phyloP scores from a whole-genome alignment of 495 filamentous ascomycete species.

The Echria macrotheca region DNA sequence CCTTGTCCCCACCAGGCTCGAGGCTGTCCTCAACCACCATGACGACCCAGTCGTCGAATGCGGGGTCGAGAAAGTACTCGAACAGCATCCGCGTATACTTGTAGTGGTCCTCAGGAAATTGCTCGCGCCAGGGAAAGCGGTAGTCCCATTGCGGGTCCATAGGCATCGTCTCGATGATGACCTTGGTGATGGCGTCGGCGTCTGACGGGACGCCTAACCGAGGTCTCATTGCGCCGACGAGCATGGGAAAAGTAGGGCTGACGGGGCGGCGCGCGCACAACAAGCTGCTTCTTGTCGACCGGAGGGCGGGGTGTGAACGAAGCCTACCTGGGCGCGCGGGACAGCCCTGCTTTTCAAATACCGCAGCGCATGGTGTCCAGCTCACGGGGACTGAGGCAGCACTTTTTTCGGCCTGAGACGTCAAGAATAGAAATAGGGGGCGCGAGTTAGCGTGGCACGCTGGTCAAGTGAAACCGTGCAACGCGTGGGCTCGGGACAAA shows the following conservation, averaged over 20 bases:
- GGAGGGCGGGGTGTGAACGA: too few relatives aligned
- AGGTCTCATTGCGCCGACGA: slow-evolving; percentile 19
- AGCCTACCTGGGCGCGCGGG: too few relatives aligned
- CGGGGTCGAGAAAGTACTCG: slow-evolving; percentile 29
- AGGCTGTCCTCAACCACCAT: slow-evolving; percentile 30
- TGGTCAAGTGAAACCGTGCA: too few relatives aligned
- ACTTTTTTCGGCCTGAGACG: too few relatives aligned
- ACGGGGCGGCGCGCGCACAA: neutral
- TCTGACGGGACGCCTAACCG: slow-evolving; percentile 23
- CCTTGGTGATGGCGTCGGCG: slow-evolving; percentile 29
- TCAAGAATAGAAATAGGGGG: too few relatives aligned
- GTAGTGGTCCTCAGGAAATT: slow-evolving; percentile 31
- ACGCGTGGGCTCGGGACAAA: too few relatives aligned
- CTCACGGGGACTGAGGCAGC: too few relatives aligned
- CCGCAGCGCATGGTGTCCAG: too few relatives aligned
- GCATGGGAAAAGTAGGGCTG: neutral
- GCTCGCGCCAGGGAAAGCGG: slow-evolving; percentile 27
- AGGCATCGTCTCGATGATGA: slow-evolving; percentile 32
- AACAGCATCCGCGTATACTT: slow-evolving; percentile 31
- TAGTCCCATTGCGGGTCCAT: slow-evolving; percentile 37
- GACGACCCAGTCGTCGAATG: slow-evolving; percentile 30
- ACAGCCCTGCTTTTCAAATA: too few relatives aligned
- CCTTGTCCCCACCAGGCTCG: slow-evolving; percentile 12
- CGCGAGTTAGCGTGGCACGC: too few relatives aligned
- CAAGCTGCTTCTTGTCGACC: too few relatives aligned